A percentile compares a stretch with the other conserved stretches of the same genome.
phyloP scores from a whole-genome alignment of 306 rosid species.

The Vicia sativa region DNA sequence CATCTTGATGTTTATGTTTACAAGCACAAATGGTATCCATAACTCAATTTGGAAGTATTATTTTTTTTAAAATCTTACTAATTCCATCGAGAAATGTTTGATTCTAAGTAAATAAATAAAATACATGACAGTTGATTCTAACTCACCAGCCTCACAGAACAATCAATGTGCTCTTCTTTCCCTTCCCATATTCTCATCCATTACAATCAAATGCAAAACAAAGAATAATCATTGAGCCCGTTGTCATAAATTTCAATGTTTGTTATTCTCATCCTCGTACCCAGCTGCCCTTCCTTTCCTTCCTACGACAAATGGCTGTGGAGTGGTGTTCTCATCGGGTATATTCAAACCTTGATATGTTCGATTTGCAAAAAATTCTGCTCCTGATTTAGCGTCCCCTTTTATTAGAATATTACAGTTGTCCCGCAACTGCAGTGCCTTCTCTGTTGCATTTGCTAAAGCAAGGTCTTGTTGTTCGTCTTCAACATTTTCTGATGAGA shows the following conservation, averaged over 20 bases:
- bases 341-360: conserved; percentile 80
- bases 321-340: conserved; percentile 46
- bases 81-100: neutral
- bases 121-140: neutral
- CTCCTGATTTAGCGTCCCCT: conserved; percentile 69
- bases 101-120: neutral
- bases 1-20: too few relatives aligned
- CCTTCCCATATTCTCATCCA: conserved; percentile 14
- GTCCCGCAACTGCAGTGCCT: conserved; percentile 71
- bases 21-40: too few relatives aligned
- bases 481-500: conserved; percentile 51
- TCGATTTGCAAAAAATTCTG: conserved; percentile 69
- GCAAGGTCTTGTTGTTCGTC: conserved; percentile 57
- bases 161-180: conserved; percentile 16
- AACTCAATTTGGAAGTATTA: too few relatives aligned
- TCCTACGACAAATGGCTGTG: conserved; percentile 65
- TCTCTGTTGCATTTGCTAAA: conserved; percentile 67
- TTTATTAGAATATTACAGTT: conserved; percentile 51
- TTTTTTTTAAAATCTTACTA: too few relatives aligned
- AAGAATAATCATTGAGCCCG: neutral
- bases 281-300: conserved; percentile 76
- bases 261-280: conserved; percentile 57
- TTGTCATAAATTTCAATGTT: conserved; percentile 21
- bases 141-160: conserved; percentile 11
- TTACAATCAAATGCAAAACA: neutral